Base-by-base conservation (phyloP, 2,329 filamentous ascomycete species). In the Huntiella bhutanensis region DNA sequence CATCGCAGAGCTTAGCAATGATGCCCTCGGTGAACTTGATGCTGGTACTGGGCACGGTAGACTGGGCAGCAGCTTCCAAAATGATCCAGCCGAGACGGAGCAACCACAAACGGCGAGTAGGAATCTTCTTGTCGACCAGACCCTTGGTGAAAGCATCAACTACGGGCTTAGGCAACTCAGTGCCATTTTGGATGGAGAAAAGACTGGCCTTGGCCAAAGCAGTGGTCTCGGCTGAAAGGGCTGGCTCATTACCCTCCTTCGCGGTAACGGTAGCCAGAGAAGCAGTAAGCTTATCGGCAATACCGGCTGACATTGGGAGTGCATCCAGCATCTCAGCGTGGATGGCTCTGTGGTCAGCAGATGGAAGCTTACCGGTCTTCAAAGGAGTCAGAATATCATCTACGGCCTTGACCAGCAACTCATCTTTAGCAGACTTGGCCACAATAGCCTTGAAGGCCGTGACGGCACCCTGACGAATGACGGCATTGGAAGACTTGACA, bases 191-290 rank as follows among this genome's bases (percentile, higher is more conserved):
- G 12, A 95, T 58, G 34, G 81, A 66, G 55, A 71, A 73, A 8
- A 65, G 63, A 33, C 80, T 63, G 54, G 82, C 80, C 50, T 72
- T 71, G 45, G 75, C 70, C 47, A 96, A 68, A 4, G 82, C 73
- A 33, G 70, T 69, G 5, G 86, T 76, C 59, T 94, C 85, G 7
- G 82, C 77, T 37, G 74, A 70, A 19, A 94, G 66, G 37, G 87
- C 87, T 33, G 70, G 65, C 60, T 98, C 91, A 55, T 92, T 96
- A 5, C 86, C 78, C 62, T 98, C 91, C 57, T 95, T 94, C 5
- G 72, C 64, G 13, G 82, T 77, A 11, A 85, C 67, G 13, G 75
- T 62, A 5, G 80, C 74, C 49, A 96, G 68, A 5, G 73, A 75
- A 43, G 69, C 64, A 1, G 76, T 70, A 28, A 88, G 69, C 53